Conservation (phyloP, 192 early-diverging fungal species). For the Phycomyces nitens region DNA sequence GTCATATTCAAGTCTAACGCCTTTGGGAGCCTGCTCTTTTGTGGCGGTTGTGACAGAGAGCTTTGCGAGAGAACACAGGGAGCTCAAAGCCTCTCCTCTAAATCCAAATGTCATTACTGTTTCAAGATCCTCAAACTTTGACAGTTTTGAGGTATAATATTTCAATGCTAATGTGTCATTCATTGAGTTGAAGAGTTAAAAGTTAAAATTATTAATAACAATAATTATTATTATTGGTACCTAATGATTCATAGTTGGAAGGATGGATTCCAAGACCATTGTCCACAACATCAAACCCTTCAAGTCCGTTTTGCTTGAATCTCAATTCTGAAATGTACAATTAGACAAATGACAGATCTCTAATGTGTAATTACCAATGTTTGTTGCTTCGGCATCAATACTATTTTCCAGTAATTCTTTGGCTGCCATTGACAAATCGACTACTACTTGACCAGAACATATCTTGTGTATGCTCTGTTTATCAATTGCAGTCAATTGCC, state of each 20-base stretch:
- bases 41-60: slow-evolving; percentile 70
- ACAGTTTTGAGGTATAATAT: slow-evolving; percentile 86
- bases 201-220: too few species aligned
- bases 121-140: slow-evolving; percentile 72
- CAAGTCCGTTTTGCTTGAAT: slow-evolving; percentile 73
- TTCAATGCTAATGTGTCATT: slow-evolving; percentile 78
- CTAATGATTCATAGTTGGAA: slow-evolving; percentile 62
- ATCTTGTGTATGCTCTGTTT: slow-evolving; percentile 67
- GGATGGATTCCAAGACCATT: slow-evolving; percentile 81
- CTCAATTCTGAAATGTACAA: slow-evolving; percentile 55
- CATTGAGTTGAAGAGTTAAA: too few species aligned
- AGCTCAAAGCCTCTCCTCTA: slow-evolving; percentile 89
- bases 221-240: too few species aligned
- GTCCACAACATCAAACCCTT: slow-evolving; percentile 74
- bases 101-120: slow-evolving; percentile 88
- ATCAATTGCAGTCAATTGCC: slow-evolving; percentile 48
- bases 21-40: slow-evolving; percentile 50
- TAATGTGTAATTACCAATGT: slow-evolving; percentile 48
- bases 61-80: slow-evolving; percentile 74
- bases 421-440: slow-evolving; percentile 76
- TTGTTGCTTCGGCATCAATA: slow-evolving; percentile 81
- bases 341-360: background rate
- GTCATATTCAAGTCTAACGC: slow-evolving; percentile 68
- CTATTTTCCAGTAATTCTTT: slow-evolving; percentile 97
- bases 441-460: slow-evolving; percentile 87